Evolutionary conservation across 208 protist species (phyloP).

Genomic region (Angomonas deanei): DNA sequence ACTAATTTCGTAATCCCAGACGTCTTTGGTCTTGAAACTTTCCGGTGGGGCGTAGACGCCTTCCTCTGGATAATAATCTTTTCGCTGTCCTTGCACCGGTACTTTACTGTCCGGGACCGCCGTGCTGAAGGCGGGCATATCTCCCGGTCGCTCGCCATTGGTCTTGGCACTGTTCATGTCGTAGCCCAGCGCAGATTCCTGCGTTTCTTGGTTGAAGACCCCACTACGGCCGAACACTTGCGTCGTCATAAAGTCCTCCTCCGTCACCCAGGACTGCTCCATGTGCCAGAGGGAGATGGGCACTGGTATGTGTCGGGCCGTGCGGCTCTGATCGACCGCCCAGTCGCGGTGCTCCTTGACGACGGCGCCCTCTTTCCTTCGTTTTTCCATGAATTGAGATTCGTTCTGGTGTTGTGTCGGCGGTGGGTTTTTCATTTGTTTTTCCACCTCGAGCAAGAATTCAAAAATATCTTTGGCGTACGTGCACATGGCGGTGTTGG

Average conservation of each 20-base stretch:
- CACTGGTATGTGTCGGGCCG: slow-evolving; percentile 81
- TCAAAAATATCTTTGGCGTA: slow-evolving; percentile 83
- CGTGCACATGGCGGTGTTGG: slow-evolving; percentile 86
- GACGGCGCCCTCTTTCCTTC: slow-evolving; percentile 23
- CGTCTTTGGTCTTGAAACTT: slow-evolving; percentile 78
- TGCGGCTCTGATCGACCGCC: slow-evolving; percentile 71
- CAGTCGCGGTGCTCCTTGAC: slow-evolving; percentile 47
- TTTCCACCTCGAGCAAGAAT: slow-evolving; percentile 87
- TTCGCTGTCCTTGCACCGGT: slow-evolving; percentile 65
- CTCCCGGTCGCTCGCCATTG: slow-evolving; percentile 66
- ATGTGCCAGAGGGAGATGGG: slow-evolving; percentile 84
- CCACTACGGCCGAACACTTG: slow-evolving; percentile 77
- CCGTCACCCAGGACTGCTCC: slow-evolving; percentile 88
- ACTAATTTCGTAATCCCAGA: slow-evolving; percentile 78
- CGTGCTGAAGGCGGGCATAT: slow-evolving; percentile 49
- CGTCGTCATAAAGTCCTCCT: slow-evolving; percentile 84
- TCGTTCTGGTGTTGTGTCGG: slow-evolving; percentile 52
- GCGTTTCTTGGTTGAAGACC: slow-evolving; percentile 82
- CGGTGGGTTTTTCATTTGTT: slow-evolving; percentile 76
- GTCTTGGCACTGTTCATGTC: slow-evolving; percentile 82
- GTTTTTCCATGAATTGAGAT: slow-evolving; percentile 59
- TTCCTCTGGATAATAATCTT: slow-evolving; percentile 78
- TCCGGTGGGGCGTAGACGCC: slow-evolving; percentile 74
- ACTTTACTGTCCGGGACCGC: slow-evolving; percentile 42
- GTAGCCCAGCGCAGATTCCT: slow-evolving; percentile 78